These are phyloP conservation scores for Mycena crocata DNA, from an alignment of 768 basidiomycete species.

Conservation along the genomic window DNA sequence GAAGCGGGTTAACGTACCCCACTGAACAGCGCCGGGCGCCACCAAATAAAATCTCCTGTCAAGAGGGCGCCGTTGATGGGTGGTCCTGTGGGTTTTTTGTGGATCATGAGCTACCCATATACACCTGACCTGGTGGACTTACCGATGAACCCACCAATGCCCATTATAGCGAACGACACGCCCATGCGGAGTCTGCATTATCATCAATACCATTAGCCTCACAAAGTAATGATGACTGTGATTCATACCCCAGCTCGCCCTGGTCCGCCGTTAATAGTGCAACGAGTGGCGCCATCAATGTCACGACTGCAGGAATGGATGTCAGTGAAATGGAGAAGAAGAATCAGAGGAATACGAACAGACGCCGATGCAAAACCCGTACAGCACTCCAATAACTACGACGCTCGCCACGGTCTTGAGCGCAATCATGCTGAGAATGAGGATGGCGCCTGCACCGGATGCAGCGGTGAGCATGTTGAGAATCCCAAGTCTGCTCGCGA, in stretches of 20 bases:
- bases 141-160: slow-evolving; percentile 6
- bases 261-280: slow-evolving; percentile 44
- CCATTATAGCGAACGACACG: slow-evolving; percentile 34
- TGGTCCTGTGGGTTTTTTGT: slow-evolving; percentile 42
- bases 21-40: slow-evolving; percentile 52
- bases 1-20: slow-evolving; percentile 37
- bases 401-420: slow-evolving; percentile 36
- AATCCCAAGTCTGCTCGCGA: slow-evolving; percentile 45
- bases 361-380: slow-evolving; percentile 48
- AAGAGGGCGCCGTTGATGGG: slow-evolving; percentile 53
- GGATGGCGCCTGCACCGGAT: slow-evolving; percentile 33
- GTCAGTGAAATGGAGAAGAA: slow-evolving; percentile 9
- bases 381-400: slow-evolving; percentile 41
- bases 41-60: slow-evolving; percentile 48
- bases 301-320: slow-evolving; percentile 41
- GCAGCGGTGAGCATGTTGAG: slow-evolving; percentile 40
- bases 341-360: slow-evolving; percentile 39
- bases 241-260: slow-evolving; percentile 49
- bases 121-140: slow-evolving; percentile 1
- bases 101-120: too few species aligned
- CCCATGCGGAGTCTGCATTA: slow-evolving; percentile 41
- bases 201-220: not conserved
- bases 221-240: not conserved
- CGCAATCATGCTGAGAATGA: slow-evolving; percentile 51
- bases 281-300: slow-evolving; percentile 44